phyloP scores from a whole-genome alignment of 2,329 filamentous ascomycete species.

The Truncatella angustata region DNA sequence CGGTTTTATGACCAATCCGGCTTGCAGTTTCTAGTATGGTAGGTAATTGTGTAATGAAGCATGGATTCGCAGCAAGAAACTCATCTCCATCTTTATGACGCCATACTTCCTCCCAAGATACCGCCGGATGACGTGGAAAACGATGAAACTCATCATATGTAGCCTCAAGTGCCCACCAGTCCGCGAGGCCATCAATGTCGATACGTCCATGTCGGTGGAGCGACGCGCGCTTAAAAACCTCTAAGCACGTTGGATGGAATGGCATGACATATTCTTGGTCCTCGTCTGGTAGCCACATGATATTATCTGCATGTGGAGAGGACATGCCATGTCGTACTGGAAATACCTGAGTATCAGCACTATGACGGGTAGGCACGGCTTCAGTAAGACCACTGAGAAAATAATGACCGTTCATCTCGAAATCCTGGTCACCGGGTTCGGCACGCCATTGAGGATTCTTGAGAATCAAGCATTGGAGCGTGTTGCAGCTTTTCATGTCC shows the following conservation, averaged over 20 bases:
- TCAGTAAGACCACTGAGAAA: conserved; percentile 4
- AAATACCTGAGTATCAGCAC: background rate
- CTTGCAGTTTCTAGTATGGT: background rate
- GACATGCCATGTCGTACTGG: background rate
- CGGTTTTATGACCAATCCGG: background rate
- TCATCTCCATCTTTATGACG: background rate
- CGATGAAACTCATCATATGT: background rate
- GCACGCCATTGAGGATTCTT: background rate
- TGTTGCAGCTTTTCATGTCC: background rate
- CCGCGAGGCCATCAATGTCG: background rate
- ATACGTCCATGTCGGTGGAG: background rate
- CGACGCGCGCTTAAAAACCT: conserved; percentile 3
- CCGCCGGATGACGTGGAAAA: conserved; percentile 1
- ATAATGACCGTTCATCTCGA: background rate
- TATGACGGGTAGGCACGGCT: background rate
- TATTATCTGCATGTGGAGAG: background rate
- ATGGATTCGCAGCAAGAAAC: conserved; percentile 2
- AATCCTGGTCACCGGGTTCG: background rate
- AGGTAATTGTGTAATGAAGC: background rate
- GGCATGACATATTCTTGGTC: background rate
- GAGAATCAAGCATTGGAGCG: conserved; percentile 1
- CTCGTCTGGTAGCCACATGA: background rate
- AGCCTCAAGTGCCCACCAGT: conserved; percentile 2
- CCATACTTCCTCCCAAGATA: background rate
- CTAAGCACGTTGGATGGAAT: conserved; percentile 4